Conservation (phyloP, 306 rosid species). For the Begonia fuchsioides region DNA sequence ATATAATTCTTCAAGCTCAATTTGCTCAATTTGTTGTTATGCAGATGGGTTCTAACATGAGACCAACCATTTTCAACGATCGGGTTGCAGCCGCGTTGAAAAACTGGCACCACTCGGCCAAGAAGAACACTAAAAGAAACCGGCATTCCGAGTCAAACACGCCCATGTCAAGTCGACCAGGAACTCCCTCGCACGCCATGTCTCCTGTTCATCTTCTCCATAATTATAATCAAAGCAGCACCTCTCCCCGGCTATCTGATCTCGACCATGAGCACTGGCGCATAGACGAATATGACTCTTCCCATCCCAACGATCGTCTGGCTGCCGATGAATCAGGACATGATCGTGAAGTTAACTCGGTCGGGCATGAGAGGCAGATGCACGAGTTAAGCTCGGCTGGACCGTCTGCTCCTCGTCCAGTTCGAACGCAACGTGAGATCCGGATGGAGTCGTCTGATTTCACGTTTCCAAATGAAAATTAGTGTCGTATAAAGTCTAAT, state of each 20-base stretch:
- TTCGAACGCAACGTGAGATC: conserved; percentile 20
- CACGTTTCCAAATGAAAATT: conserved; percentile 23
- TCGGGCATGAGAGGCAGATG: too few relatives aligned
- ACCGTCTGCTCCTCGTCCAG: conserved; percentile 1
- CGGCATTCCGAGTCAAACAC: conserved; percentile 24
- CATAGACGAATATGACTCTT: conserved; percentile 20
- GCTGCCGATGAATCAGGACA: conserved; percentile 4
- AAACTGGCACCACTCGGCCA: conserved; percentile 42
- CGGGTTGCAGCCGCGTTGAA: conserved; percentile 37
- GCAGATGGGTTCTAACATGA: conserved; percentile 70
- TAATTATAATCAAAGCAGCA: conserved; percentile 10
- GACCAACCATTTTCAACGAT: conserved; percentile 44
- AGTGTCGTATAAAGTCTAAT: too few relatives aligned
- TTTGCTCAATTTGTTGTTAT: background rate
- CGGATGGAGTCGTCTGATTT: conserved; percentile 13
- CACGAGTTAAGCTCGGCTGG: conserved; percentile 17
- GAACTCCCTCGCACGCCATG: conserved; percentile 39
- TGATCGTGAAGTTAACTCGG: too few relatives aligned
- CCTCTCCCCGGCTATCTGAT: conserved; percentile 24
- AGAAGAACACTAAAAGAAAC: conserved; percentile 19
- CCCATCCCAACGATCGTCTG: conserved; percentile 5
- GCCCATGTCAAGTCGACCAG: conserved; percentile 46
- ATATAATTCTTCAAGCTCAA: background rate
- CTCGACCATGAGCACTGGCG: conserved; percentile 20
- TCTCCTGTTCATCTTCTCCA: conserved; percentile 56